Evolutionary conservation across 2,329 filamentous ascomycete species (phyloP), one percentile per base, ranked within the genome.

Genomic region (Claviceps maximensis): DNA sequence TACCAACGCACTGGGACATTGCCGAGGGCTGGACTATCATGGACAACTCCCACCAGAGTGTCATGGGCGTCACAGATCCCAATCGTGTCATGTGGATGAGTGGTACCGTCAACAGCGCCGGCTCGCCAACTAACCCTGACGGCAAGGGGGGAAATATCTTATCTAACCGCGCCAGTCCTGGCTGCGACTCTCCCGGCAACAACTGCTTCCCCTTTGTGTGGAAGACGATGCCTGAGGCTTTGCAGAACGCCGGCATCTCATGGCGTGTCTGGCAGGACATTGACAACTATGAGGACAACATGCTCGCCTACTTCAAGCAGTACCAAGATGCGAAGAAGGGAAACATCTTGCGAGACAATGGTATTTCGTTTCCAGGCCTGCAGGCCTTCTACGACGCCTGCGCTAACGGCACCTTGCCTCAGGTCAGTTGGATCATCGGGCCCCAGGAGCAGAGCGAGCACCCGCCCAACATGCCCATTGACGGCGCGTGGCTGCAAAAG

Each of bases 401-500:
- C 8, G 69, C 68, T 21, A 68, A 71, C 25, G 76, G 76, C 13
- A 74, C 69, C 3, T 66, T 80, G 4, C 76, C 76, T 1, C 69
- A 72, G 51, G 62, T 79, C 52, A 74, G 69, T 57, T 77, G 73
- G 62, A 74, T 78, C 47, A 68, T 79, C 47, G 75, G 74, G 2
- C 75, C 75, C 0, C 75, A 74, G 23, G 76, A 79, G 60, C 75
- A 53, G 13, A 53, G 54, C 21, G 57, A 59, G 50, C 57, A 79
- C 59, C 70, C 76, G 2, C 75, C 76, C 1, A 74, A 75, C 57
- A 68, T 70, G 55, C 76, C 76, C 4, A 71, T 70, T 56, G 76
- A 80, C 57, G 77, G 76, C 15, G 74, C 69, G 2, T 80, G 76
- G 76, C 66, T 79, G 44, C 74, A 79, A 60, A 74, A 76, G 61